Evolutionary conservation across 306 rosid genomes (phyloP).

Genomic region (Vigna nakashimae): DNA sequence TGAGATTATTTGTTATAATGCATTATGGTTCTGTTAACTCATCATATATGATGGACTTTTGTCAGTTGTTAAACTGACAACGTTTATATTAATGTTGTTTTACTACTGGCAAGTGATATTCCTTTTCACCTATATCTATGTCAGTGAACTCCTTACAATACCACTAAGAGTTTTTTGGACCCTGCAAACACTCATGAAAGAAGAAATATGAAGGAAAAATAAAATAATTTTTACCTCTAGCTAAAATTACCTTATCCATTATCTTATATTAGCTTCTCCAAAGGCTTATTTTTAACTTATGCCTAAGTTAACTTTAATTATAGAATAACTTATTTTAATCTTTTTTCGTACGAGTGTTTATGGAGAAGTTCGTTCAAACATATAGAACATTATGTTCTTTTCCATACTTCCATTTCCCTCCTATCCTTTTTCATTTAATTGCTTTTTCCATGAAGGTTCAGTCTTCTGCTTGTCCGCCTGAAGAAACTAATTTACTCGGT

Average conservation of each 20-base stretch:
- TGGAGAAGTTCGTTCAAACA: neutral
- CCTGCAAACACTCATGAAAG: too few relatives aligned
- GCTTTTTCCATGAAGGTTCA: conserved; percentile 54
- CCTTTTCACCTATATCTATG: neutral
- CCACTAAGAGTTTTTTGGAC: neutral
- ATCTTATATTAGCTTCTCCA: neutral
- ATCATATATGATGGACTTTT: conserved; percentile 22
- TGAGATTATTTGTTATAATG: neutral
- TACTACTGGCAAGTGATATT: neutral
- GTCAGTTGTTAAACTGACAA: conserved; percentile 10
- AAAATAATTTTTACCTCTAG: too few relatives aligned
- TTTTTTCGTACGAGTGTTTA: too few relatives aligned
- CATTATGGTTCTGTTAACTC: conserved; percentile 4
- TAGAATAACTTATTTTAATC: too few relatives aligned
- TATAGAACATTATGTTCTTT: neutral
- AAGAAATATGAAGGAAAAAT: too few relatives aligned
- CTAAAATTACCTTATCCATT: too few relatives aligned
- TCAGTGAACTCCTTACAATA: neutral
- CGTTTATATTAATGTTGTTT: conserved; percentile 9
- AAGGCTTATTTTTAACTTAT: too few relatives aligned
- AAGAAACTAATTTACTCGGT: conserved; percentile 70
- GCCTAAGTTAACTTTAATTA: too few relatives aligned
- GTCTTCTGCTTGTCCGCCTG: conserved; percentile 47
- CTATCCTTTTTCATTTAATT: conserved; percentile 8
- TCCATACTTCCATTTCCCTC: neutral